Evolutionary conservation across 352 stramenopile genomes (phyloP), one percentile per base, ranked within the genome.

Genomic region (Globisporangium radiosum): DNA sequence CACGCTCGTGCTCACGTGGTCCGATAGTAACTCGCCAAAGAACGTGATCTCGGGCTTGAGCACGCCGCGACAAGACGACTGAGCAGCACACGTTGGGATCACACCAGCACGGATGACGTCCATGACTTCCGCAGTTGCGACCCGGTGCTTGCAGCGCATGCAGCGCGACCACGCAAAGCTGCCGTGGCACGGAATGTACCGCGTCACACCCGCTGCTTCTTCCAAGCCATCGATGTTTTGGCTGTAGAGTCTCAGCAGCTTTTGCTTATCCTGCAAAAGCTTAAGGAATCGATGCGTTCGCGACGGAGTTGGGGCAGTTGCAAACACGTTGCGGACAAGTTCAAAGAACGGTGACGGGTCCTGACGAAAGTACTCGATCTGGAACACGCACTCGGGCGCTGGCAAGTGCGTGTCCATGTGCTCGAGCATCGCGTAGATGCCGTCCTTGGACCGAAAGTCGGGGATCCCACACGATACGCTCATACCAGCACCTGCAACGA

Each of bases 221-320:
- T 99, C 97, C 40, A 99, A 69, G 0, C 89, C 95, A 69, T 99
- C 97, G 69, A 99, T 99, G 70, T 99, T 99, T 69, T 99, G 96
- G 39, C 96, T 98, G 66, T 98, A 99, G 39, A 96, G 74, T 4
- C 94, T 79, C 59, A 98, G 66, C 40, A 99, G 68, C 58, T 97
- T 95, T 25, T 88, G 78, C 62, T 96, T 88, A 62, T 96, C 78
- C 66, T 98, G 72, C 47, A 99, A 69, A 47, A 93, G 58, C 25
- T 85, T 92, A 9, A 99, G 75, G 60, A 99, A 99, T n/a, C 76
- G 75, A 75, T 99, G 97, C 10, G 96, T 98, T 7, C 85, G 66
- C 1, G 95, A 99, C 25, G 95, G 96, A 33, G 77, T 67, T 13
- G 94, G 77, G 13, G 73, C 82, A 57, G 76, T 57, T 4, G 76